Conservation (phyloP, 768 basidiomycete species). For the Psilocybe cyanescens region DNA sequence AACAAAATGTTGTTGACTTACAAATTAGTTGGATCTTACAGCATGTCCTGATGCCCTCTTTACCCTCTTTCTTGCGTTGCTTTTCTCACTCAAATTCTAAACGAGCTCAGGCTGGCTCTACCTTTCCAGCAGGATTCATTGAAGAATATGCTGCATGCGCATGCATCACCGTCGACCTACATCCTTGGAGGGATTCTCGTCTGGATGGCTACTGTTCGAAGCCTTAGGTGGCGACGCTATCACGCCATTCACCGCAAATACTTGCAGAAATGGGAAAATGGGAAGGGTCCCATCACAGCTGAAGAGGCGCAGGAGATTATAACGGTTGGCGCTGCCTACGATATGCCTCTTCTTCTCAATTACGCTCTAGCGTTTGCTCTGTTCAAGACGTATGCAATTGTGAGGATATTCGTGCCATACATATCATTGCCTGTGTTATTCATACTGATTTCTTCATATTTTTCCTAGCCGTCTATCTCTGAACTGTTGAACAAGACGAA, state of each 20-base stretch:
- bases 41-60: neutral
- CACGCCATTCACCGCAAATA: slow-evolving; percentile 43
- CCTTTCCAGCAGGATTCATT: neutral
- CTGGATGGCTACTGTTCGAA: slow-evolving; percentile 33
- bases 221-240: slow-evolving; percentile 44
- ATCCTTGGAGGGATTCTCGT: slow-evolving; percentile 9
- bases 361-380: slow-evolving; percentile 48
- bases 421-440: neutral
- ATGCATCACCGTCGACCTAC: neutral
- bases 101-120: neutral
- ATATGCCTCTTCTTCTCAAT: slow-evolving; percentile 45
- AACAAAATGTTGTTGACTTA: no score
- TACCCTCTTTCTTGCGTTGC: neutral
- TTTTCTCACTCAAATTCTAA: neutral
- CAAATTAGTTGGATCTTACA: no score
- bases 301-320: slow-evolving; percentile 48
- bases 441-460: neutral
- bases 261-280: slow-evolving; percentile 29
- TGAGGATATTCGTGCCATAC: slow-evolving; percentile 15
- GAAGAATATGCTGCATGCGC: neutral
- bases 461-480: slow-evolving; percentile 43
- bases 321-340: slow-evolving; percentile 34
- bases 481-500: slow-evolving; percentile 38
- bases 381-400: slow-evolving; percentile 54
- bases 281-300: slow-evolving; percentile 35